Conservation (phyloP, 768 basidiomycete species). For the Leccinum rimulosum region DNA sequence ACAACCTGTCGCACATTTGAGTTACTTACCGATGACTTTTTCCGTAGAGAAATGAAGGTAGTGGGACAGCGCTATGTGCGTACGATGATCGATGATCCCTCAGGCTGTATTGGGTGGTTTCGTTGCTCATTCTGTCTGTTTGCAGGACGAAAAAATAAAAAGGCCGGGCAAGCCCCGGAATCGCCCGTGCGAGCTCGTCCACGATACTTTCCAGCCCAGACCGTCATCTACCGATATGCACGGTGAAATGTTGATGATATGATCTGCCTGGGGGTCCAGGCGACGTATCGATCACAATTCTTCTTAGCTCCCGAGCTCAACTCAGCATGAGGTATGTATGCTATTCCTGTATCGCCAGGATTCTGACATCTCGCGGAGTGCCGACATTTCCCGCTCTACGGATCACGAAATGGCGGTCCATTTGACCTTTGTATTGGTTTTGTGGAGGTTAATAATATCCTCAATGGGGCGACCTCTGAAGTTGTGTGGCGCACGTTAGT, state of each 20-base stretch:
- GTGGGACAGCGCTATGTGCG: no score
- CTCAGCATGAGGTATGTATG: not conserved
- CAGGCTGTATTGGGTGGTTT: not conserved
- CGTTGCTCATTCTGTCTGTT: not conserved
- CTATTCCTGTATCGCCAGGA: not conserved
- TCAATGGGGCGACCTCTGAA: constrained; percentile 3
- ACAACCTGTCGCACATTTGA: not conserved
- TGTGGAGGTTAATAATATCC: not conserved
- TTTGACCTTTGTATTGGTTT: not conserved
- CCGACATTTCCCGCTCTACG: constrained; percentile 1
- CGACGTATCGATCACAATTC: not conserved
- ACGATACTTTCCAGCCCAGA: not conserved
- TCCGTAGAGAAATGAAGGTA: not conserved
- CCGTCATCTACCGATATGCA: not conserved
- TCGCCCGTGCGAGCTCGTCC: not conserved
- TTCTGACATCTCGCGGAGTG: not conserved
- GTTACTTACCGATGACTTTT: not conserved
- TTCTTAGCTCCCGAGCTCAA: not conserved
- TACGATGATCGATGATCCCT: no score
- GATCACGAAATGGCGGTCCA: not conserved
- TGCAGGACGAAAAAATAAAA: not conserved
- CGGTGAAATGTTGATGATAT: not conserved
- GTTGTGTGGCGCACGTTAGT: not conserved
- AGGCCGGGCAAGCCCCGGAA: not conserved
- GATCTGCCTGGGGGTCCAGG: not conserved